A percentile compares a stretch with the other conserved stretches of the same genome.
Conservation (phyloP, 345 rosid genomes). For the Cardamine occulta region DNA sequence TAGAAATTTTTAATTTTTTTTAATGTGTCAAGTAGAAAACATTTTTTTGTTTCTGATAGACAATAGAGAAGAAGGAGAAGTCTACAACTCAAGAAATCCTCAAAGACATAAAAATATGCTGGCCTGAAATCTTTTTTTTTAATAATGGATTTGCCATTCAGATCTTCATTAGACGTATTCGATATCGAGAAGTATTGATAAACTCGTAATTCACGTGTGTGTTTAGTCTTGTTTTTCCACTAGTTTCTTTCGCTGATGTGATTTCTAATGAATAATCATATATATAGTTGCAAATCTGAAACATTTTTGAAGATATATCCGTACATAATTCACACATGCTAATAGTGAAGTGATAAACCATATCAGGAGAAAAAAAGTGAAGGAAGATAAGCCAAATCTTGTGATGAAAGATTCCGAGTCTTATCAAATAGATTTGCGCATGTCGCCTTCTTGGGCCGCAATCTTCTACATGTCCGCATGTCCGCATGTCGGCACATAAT, state of each 20-base stretch:
- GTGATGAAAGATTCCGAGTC: constrained; percentile 34
- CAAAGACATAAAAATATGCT: no score
- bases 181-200: not conserved
- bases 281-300: not conserved
- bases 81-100: no score
- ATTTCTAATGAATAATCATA: not conserved
- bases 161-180: no score
- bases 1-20: no score
- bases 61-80: no score
- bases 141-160: no score
- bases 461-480: constrained; percentile 34
- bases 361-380: not conserved
- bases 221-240: not conserved
- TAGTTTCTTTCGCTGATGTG: not conserved
- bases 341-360: not conserved
- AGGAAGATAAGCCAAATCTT: constrained; percentile 18
- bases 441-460: constrained; percentile 36
- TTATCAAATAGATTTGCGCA: constrained; percentile 36
- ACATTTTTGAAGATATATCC: not conserved
- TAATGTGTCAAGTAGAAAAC: no score
- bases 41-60: no score
- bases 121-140: no score
- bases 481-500: constrained; percentile 31
- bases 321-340: not conserved
- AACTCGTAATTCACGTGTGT: not conserved